A percentile compares a stretch with the other conserved stretches of the same genome.
phyloP scores from a whole-genome alignment of 2,329 filamentous ascomycete genomes.

The Penicillium vulpinum region DNA sequence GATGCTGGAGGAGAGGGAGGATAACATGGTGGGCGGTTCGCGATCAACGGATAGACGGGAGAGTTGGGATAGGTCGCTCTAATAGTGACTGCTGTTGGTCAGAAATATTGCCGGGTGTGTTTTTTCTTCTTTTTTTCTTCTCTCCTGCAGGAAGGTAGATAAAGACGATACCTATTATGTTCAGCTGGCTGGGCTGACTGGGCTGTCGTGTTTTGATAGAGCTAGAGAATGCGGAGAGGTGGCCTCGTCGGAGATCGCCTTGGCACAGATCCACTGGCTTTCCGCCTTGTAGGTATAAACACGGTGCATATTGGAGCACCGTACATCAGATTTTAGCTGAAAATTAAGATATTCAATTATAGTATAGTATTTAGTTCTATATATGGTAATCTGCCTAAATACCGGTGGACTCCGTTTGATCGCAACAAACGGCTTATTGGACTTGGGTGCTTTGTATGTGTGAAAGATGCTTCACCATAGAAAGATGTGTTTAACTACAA shows the following conservation, averaged over 20 bases:
- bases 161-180: neutral
- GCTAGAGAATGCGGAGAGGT: slow-evolving; percentile 21
- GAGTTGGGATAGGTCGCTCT: neutral
- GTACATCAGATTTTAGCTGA: neutral
- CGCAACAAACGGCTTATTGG: neutral
- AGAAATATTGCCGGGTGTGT: neutral
- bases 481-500: neutral
- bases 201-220: slow-evolving; percentile 8
- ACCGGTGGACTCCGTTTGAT: neutral
- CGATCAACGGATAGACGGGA: slow-evolving; percentile 5
- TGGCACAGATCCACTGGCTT: slow-evolving; percentile 6
- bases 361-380: neutral
- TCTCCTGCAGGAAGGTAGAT: neutral
- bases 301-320: neutral
- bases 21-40: slow-evolving; percentile 60
- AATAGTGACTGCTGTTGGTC: neutral
- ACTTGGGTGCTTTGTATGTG: neutral
- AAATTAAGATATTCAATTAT: neutral
- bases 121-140: neutral
- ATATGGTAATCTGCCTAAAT: neutral
- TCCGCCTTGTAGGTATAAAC: slow-evolving; percentile 1
- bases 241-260: slow-evolving; percentile 16
- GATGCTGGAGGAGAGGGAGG: slow-evolving; percentile 58
- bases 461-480: neutral
- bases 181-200: neutral